A percentile compares a stretch with the other conserved stretches of the same genome.
These are phyloP conservation scores for Moniliella sp. DNA, from an alignment of 1,284 basidiomycete species.

Conservation along the genomic window DNA sequence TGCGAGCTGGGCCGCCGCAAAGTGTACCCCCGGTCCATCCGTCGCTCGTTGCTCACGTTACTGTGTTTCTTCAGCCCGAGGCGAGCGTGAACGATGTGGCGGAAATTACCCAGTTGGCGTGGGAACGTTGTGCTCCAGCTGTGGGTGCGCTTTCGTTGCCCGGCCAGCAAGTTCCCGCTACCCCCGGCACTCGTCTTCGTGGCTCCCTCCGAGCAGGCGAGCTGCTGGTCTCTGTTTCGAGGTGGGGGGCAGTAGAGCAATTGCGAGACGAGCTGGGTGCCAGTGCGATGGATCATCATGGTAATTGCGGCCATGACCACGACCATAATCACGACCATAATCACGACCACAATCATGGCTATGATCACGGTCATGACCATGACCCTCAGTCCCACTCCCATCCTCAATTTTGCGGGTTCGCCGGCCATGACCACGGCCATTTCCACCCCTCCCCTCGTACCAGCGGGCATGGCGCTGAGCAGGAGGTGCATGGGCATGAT, in stretches of 20 bases:
- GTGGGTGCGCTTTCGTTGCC: conserved; percentile 13
- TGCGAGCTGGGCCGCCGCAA: background rate
- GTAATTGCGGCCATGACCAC: conserved; percentile 8
- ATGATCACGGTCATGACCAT: conserved; percentile 3
- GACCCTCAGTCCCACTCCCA: conserved; percentile 1
- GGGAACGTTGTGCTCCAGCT: conserved; percentile 18
- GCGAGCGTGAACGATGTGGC: conserved; percentile 16
- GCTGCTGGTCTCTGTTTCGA: conserved; percentile 15
- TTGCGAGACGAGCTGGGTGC: conserved; percentile 1
- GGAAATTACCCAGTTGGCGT: conserved; percentile 23
- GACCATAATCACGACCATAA: conserved; percentile 7
- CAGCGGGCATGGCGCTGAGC: no score
- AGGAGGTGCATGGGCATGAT: no score
- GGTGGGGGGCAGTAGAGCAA: conserved; percentile 14
- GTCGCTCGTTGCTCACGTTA: conserved; percentile 17
- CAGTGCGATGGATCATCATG: conserved; percentile 1
- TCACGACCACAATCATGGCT: conserved; percentile 1
- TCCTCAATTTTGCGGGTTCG: background rate
- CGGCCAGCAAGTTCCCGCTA: conserved; percentile 21
- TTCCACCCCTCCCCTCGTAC: no score
- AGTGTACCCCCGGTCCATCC: conserved; percentile 3
- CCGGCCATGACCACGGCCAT: conserved; percentile 4
- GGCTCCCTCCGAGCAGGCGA: conserved; percentile 22
- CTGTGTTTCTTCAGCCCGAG: conserved; percentile 10
- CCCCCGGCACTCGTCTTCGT: conserved; percentile 5